Base-by-base conservation (phyloP, 176 grass and related monocot species). In the Rhynchospora breviuscula region DNA sequence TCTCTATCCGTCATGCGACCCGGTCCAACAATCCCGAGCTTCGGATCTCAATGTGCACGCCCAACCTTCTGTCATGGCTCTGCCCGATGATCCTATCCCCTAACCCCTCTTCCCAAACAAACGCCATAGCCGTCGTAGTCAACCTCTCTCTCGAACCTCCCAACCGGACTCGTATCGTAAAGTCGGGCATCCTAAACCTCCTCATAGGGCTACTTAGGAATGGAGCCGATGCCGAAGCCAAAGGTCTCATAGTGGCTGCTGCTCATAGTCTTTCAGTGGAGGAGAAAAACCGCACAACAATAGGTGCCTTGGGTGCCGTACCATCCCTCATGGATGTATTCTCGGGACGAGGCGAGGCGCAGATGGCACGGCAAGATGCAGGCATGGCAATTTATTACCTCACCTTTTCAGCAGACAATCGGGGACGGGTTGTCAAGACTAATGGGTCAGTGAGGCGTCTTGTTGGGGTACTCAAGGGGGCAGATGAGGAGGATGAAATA, bases 111-210 rank as follows among this genome's bases (percentile, higher is more conserved):
- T 81, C 88, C 26, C 95, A 85, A 7, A 71, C 73, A 21, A 87
- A 92, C 33, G 92, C 92, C 3, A 18, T 88, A 1, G 95, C 92
- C 0, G 79, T 87, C 17, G 46, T 98, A 6, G 95, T 94, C 12
- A 98, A 98, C 81, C 90, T 98, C 9, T 94, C 92, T 7, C 85
- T 98, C 1, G 95, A 98, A 67, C 82, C 85, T 31, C 80, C 69
- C 0, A 98, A 98, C 67, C 88, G 90, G 85, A 89, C 89, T 14
- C 90, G 86, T 60, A 95, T 98, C 58, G 82, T 98, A 4, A 91
- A 89, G 9, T 89, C 92, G 0, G 95, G 95, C 29, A 88, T 85
- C 10, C 86, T 94, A 40, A 89, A 89, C 59, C 85, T 91, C 46
- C 92, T 93, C 12, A 90, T 95, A 19, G 95, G 92, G 29, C 57